Conservation (phyloP, 306 rosid genomes). For the Adenanthera pavonina region DNA sequence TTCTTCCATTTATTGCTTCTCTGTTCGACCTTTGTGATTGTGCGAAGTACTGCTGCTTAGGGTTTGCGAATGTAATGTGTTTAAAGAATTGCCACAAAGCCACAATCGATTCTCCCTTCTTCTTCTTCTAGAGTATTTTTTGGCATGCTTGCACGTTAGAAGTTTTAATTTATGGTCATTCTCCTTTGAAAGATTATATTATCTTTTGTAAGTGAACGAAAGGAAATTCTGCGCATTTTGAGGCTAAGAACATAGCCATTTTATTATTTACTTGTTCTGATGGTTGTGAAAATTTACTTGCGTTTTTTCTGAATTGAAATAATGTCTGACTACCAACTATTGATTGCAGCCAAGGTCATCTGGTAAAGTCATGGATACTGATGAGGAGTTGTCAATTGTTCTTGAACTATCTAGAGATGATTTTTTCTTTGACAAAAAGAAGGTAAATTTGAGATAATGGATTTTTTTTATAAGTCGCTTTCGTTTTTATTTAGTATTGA, state of each 20-base stretch:
- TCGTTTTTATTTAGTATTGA: neutral
- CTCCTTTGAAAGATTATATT: constrained; percentile 4
- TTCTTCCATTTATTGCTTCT: neutral
- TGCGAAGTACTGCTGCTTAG: constrained; percentile 30
- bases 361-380: constrained; percentile 41
- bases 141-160: constrained; percentile 1
- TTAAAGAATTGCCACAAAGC: neutral
- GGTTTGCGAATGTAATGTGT: constrained; percentile 18
- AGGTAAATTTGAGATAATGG: constrained; percentile 52
- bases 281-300: neutral
- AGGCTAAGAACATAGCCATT: constrained; percentile 9
- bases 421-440: constrained; percentile 60
- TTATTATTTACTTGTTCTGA: constrained; percentile 9
- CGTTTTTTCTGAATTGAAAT: neutral
- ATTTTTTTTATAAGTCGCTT: neutral
- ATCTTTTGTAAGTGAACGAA: neutral
- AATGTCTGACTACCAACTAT: constrained; percentile 35
- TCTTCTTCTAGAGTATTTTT: neutral
- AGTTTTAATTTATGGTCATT: constrained; percentile 1
- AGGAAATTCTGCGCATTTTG: constrained; percentile 26
- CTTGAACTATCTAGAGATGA: constrained; percentile 72
- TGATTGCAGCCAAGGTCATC: constrained; percentile 49
- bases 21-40: neutral
- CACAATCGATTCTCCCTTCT: neutral
- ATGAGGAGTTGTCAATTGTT: constrained; percentile 52